Evolutionary conservation across 805 yeast species (phyloP).

Genomic region (Myxozyma neglecta): DNA sequence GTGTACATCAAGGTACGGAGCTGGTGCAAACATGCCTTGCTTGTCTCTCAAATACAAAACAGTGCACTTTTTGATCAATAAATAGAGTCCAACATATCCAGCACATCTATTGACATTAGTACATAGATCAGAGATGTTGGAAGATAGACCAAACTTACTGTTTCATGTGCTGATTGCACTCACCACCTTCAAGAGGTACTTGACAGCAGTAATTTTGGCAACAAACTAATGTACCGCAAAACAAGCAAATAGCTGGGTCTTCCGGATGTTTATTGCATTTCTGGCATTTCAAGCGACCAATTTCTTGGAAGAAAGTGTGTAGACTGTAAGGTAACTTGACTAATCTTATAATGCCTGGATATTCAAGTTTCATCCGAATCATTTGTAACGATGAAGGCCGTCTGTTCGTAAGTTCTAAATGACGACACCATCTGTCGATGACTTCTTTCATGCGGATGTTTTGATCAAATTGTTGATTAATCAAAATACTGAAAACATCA

Average conservation of each 20-base stretch:
- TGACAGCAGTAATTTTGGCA: conserved; percentile 59
- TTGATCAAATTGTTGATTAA: not conserved
- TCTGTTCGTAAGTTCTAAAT: conserved; percentile 15
- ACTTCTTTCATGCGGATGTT: conserved; percentile 14
- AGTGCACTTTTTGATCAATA: conserved; percentile 68
- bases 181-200: conserved; percentile 51
- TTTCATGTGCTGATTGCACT: conserved; percentile 71
- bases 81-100: conserved; percentile 67
- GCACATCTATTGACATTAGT: conserved; percentile 38
- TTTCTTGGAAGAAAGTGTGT: conserved; percentile 65
- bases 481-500: not conserved
- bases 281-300: conserved; percentile 38
- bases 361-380: conserved; percentile 36
- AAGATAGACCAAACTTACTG: conserved; percentile 40
- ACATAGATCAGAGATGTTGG: conserved; percentile 28
- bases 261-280: conserved; percentile 41
- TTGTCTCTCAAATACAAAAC: conserved; percentile 64
- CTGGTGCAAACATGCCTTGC: conserved; percentile 78
- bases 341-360: conserved; percentile 65
- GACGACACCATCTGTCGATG: conserved; percentile 27
- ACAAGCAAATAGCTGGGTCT: conserved; percentile 85
- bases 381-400: conserved; percentile 18
- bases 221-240: conserved; percentile 70
- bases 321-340: conserved; percentile 65
- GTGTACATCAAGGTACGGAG: conserved; percentile 82